Evolutionary conservation across 306 rosid genomes (phyloP), one percentile per base, ranked within the genome.

Genomic region (Erythrophleum fordii): DNA sequence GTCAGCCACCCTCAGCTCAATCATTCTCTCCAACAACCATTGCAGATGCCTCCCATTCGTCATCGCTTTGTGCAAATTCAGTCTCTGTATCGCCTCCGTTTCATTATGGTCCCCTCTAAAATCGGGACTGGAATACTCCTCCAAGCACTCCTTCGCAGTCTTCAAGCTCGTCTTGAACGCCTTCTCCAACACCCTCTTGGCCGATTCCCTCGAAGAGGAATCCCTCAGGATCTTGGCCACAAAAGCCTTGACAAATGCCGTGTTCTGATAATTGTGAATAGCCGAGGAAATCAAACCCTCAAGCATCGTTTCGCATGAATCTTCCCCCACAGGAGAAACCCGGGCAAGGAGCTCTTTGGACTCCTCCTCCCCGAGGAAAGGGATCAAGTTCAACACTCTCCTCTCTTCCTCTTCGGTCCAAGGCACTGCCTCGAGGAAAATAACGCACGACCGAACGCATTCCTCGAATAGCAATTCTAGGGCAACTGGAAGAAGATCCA

Each of bases 11-110:
- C 82, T 88, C 60, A 95, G 87, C 90, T 95, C 99, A 45, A 93
- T 90, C 99, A 95, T 95, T 81, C 99, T 90, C 86, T 95, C 99
- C 48, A 95, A 89, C 53, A 95, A 74, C 97, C 97, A 95, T 76
- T 87, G 62, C 52, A 95, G 76, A 75, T 95, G 95, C 85, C 69
- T 93, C 55, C 94, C 97, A 73, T 86, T 89, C 1, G 93, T 91
- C 69, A 88, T 61, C 7, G 99, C 99, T 67, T 90, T 93, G 46
- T 95, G 99, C 80, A 95, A 84, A 84, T 95, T 95, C 75, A 90
- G 71, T 84, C 91, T 91, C 89, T 95, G 97, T 65, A 93, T 87
- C 1, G 99, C 99, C 84, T 95, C 99, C 0, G 97, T 95, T 71
- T 91, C 99, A 26, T 89, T 88, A 16, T 93, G 93, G 44, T 89